Conservation (phyloP, 2,329 filamentous ascomycete genomes). For the Cytospora leucostoma region DNA sequence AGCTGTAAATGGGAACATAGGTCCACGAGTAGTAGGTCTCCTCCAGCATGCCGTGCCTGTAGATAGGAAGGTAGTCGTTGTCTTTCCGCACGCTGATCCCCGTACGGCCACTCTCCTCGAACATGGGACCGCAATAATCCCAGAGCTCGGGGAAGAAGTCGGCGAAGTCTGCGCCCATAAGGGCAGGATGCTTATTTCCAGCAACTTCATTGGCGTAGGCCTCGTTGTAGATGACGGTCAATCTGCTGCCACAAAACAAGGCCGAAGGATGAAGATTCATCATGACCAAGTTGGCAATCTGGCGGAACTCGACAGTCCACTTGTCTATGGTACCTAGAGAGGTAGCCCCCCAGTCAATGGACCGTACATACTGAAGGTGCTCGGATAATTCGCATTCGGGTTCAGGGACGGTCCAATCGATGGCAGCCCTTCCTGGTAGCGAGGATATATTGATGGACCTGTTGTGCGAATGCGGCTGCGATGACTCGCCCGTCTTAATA, state of each 20-base stretch:
- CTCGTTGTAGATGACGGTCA: constrained; percentile 66
- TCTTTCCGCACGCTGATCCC: constrained; percentile 39
- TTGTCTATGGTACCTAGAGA: constrained; percentile 45
- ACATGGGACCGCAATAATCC: constrained; percentile 37
- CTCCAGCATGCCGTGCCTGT: constrained; percentile 40
- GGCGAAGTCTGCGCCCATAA: constrained; percentile 60
- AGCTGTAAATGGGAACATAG: constrained; percentile 42
- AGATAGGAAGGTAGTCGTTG: constrained; percentile 38
- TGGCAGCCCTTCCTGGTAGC: constrained; percentile 38
- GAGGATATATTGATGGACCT: constrained; percentile 35
- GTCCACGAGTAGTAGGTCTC: constrained; percentile 45
- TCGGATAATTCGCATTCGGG: constrained; percentile 37
- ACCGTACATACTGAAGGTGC: constrained; percentile 36
- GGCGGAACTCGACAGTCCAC: constrained; percentile 49
- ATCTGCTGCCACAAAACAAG: constrained; percentile 63
- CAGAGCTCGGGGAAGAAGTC: constrained; percentile 58
- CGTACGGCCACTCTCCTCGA: constrained; percentile 41
- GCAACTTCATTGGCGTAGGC: constrained; percentile 57
- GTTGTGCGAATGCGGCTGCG: constrained; percentile 32
- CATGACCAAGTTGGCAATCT: constrained; percentile 42
- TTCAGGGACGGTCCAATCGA: constrained; percentile 39
- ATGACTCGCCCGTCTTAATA: constrained; percentile 30
- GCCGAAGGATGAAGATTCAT: constrained; percentile 47
- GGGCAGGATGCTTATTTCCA: constrained; percentile 61
- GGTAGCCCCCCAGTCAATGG: constrained; percentile 46